Evolutionary conservation across 192 early-diverging fungal genomes (phyloP).

Genomic region (Coemansia sp.): DNA sequence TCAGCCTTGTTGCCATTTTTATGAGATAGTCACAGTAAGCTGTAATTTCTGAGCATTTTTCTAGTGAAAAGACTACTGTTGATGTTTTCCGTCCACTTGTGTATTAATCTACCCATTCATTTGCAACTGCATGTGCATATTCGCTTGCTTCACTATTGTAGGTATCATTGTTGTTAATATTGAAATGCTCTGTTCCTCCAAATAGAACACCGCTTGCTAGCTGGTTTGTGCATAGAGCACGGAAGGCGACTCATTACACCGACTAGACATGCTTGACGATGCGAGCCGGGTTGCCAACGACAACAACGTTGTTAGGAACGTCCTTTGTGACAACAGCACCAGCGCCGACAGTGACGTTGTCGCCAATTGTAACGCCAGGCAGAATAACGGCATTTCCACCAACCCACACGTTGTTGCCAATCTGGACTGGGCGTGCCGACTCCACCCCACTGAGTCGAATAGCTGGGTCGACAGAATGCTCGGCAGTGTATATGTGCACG

Average conservation of each 20-base stretch:
- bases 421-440: slow-evolving; percentile 49
- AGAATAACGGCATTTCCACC: slow-evolving; percentile 78
- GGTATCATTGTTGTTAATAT: neutral
- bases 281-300: slow-evolving; percentile 85
- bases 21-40: neutral
- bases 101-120: neutral
- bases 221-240: neutral
- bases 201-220: slow-evolving; percentile 9
- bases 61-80: neutral
- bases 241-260: neutral
- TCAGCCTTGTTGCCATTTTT: too few species aligned
- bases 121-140: neutral
- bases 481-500: slow-evolving; percentile 74
- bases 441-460: slow-evolving; percentile 18
- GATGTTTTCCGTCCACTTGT: neutral
- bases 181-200: neutral
- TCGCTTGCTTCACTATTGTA: neutral
- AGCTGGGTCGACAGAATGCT: slow-evolving; percentile 68
- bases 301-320: slow-evolving; percentile 73
- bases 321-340: slow-evolving; percentile 90
- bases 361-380: slow-evolving; percentile 87
- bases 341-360: slow-evolving; percentile 72
- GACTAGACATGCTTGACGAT: slow-evolving; percentile 61
- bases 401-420: slow-evolving; percentile 88
- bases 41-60: neutral